Conservation (phyloP, 495 filamentous ascomycete genomes). For the Trichoderma reesei region DNA sequence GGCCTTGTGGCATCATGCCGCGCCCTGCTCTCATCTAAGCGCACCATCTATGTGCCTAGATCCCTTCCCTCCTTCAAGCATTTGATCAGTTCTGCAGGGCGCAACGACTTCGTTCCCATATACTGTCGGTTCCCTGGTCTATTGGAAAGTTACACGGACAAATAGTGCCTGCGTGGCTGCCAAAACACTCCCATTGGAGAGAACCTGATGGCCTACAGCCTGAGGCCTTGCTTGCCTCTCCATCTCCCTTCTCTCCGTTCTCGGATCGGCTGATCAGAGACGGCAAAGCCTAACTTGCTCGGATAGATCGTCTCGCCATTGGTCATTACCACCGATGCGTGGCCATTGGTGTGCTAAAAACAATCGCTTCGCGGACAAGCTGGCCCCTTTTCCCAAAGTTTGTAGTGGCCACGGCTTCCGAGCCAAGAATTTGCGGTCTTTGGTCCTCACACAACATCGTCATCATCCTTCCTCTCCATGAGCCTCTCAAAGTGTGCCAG, state of each 20-base stretch:
- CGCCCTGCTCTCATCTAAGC: neutral
- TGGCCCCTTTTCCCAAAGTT: neutral
- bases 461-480: neutral
- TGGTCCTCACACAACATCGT: neutral
- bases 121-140: neutral
- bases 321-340: neutral
- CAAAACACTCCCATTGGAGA: neutral
- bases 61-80: neutral
- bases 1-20: neutral
- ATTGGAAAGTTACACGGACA: neutral
- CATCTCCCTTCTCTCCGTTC: neutral
- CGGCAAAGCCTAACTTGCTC: neutral
- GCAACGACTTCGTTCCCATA: neutral
- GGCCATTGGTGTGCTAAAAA: neutral
- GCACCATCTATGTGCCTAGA: neutral
- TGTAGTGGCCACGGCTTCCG: neutral
- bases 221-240: conserved; percentile 2
- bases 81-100: neutral
- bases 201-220: neutral
- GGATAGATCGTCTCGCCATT: neutral
- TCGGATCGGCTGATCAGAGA: neutral
- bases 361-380: neutral
- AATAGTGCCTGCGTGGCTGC: neutral
- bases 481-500: neutral
- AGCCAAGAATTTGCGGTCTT: neutral